These are phyloP conservation scores for Neofusicoccum umdonicola DNA, from an alignment of 2,329 filamentous ascomycete genomes.

Conservation along the genomic window DNA sequence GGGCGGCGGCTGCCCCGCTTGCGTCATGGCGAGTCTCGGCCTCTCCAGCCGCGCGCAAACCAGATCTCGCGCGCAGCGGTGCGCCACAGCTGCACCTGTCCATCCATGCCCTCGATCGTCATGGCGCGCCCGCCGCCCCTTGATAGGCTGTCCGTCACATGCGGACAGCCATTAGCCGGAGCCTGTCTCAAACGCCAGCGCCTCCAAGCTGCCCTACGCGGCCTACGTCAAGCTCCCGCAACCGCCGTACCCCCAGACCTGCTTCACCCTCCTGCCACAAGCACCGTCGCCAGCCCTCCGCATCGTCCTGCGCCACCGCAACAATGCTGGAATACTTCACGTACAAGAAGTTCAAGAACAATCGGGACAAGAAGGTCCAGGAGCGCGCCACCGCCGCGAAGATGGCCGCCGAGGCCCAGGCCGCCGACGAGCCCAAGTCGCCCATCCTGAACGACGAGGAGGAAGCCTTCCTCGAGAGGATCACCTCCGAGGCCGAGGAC, in stretches of 20 bases:
- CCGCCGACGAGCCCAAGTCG: conserved; percentile 24
- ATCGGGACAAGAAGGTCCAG: conserved; percentile 25
- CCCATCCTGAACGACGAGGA: conserved; percentile 61
- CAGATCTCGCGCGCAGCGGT: not conserved
- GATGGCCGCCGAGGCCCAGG: conserved; percentile 27
- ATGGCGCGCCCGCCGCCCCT: not conserved
- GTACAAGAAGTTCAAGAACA: conserved; percentile 39
- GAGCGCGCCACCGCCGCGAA: not conserved
- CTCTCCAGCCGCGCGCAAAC: too few species aligned
- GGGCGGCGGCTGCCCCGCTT: too few species aligned
- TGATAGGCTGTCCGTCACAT: conserved; percentile 15
- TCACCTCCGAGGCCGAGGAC: conserved; percentile 48
- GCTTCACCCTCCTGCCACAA: not conserved
- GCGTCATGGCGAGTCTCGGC: too few species aligned
- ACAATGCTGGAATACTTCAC: conserved; percentile 40
- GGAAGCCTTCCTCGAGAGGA: conserved; percentile 54
- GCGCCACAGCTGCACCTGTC: not conserved
- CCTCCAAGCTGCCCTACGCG: not conserved
- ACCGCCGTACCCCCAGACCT: not conserved
- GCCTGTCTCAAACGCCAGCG: not conserved
- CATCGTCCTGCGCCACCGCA: not conserved
- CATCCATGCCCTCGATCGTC: conserved; percentile 2
- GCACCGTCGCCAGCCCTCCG: not conserved
- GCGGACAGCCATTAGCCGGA: not conserved
- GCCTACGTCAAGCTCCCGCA: not conserved